Base-by-base conservation (phyloP, 768 basidiomycete genomes). In the Suillus subluteus region DNA sequence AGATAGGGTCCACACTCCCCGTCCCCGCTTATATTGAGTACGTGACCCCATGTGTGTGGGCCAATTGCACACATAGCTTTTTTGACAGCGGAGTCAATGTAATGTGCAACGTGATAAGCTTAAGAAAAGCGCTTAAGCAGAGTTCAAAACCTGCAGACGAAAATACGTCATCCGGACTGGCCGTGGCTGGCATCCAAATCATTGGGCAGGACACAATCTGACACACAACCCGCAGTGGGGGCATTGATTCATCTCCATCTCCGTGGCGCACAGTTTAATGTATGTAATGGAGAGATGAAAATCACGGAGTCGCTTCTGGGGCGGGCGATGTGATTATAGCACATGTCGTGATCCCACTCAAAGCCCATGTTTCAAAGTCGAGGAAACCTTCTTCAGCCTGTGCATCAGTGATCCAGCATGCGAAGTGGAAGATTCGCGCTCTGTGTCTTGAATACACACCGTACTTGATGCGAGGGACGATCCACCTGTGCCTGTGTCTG, bases 281-380 rank as follows among this genome's bases (percentile, higher is more conserved):
- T 38, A 58, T 58, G n/a, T 38, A 38, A 54, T 30, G 21, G 15
- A 18, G 18, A 59, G 1, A 41, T 59, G 58, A 59, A 58, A 59
- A 41, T 59, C 58, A 59, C 26, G 0, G 38, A 38, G 15, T 38
- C 9, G 37, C 56, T 38, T 58, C 58, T 58, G 38, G 37, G 23
- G n/a, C 13, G 23, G 15, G 58, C 4, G 55, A 58, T 58, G 56
- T 61, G 59, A 61, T 61, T 61, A 61, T 61, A 61, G 4, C 26
- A 41, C 59, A 43, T 61, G 23, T 30, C 23, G 9, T 40, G 9
- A 18, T 32, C 9, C 58, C 58, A 12, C 58, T 41, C 58, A 30
- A 59, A 41, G 6, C 16, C 58, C 23, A 26, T 59, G 58, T 59
- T 59, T 59, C 58, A 41, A 41, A 59, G 58, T 41, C 58, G 58